Base-by-base conservation (phyloP, 202 grass and related monocot species). In the Bolboschoenoplectus hybrid region DNA sequence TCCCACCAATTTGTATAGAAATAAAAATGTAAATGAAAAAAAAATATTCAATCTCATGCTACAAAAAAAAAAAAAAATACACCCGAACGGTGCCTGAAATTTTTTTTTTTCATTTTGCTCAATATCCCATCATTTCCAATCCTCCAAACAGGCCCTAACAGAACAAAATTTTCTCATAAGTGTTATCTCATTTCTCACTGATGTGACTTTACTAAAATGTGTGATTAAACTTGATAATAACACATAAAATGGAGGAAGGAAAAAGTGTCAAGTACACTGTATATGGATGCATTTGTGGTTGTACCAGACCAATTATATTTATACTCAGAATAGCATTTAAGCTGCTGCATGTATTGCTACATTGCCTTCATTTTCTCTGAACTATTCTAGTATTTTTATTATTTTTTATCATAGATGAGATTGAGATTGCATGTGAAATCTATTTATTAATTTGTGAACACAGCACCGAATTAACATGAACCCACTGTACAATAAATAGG, bases 391-490 rank as follows among this genome's bases (percentile, higher is more conserved):
- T 9, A 20, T 19, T 2, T 9, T 7, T 63, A 2, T 20, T 55
- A 2, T 36, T 11, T 34, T 35, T 67, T 35, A 64, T 67, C 11
- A 67, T 14, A 67, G 11, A 67, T 40, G 35, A 44, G 43, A 2
- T 3, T 44, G 43, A 50, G 44, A 72, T 10, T 32, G 17, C 70
- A 74, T 47, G 43, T 65, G 63, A 65, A 56, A 13, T 56, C 53
- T 56, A 16, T 14, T 10, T 53, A 7, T 45, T 52, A 75, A 51
- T 75, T 75, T 32, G 43, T 73, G 69, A 73, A 32, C 69, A 34
- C 7, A 35, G 47, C 20, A 75, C 47, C 47, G 19, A 75, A 51
- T 35, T 35, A 52, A 76, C 72, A 53, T 53, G 72, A 76, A 76
- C 32, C 71, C 71, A 52, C 4, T 32, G 52, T 51, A 13, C n/a